Evolutionary conservation across 2,329 filamentous ascomycete genomes (phyloP).

Genomic region (Fusarium fujikuroi): DNA sequence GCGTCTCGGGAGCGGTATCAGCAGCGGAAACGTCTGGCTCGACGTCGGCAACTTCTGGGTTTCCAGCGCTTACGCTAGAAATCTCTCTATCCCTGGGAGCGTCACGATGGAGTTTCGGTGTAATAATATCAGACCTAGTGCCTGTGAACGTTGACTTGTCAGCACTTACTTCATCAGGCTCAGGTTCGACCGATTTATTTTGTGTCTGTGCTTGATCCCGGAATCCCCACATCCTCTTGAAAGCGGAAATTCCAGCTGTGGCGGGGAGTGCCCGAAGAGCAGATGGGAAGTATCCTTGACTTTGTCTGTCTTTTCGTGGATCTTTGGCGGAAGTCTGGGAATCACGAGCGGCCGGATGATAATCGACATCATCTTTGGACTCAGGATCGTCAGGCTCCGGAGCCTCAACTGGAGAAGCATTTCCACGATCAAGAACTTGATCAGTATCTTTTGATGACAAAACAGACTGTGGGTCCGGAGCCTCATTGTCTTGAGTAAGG

Average conservation of each 20-base stretch:
- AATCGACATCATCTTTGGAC: constrained; percentile 11
- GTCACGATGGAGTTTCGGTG: background rate
- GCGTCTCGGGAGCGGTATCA: background rate
- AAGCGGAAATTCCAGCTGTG: constrained; percentile 29
- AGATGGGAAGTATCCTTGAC: constrained; percentile 37
- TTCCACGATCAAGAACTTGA: constrained; percentile 5
- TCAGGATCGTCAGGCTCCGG: constrained; percentile 12
- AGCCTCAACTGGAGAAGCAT: background rate
- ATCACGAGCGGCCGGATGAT: constrained; percentile 11
- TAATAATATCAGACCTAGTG: background rate
- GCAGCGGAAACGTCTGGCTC: constrained; percentile 1
- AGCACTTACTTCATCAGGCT: background rate
- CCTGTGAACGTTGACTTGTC: constrained; percentile 3
- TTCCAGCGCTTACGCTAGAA: constrained; percentile 1
- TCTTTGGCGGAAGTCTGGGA: constrained; percentile 8
- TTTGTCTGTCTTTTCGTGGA: constrained; percentile 22
- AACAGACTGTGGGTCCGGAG: background rate
- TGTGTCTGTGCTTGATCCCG: constrained; percentile 13
- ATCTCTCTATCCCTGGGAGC: background rate
- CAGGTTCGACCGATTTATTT: background rate
- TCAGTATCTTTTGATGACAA: background rate
- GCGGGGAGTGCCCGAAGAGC: constrained; percentile 33
- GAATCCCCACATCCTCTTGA: constrained; percentile 39
- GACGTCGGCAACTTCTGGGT: background rate
- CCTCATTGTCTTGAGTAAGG: background rate